These are phyloP conservation scores for Penicillium griseofulvum DNA, from an alignment of 2,329 filamentous ascomycete genomes.

Conservation along the genomic window DNA sequence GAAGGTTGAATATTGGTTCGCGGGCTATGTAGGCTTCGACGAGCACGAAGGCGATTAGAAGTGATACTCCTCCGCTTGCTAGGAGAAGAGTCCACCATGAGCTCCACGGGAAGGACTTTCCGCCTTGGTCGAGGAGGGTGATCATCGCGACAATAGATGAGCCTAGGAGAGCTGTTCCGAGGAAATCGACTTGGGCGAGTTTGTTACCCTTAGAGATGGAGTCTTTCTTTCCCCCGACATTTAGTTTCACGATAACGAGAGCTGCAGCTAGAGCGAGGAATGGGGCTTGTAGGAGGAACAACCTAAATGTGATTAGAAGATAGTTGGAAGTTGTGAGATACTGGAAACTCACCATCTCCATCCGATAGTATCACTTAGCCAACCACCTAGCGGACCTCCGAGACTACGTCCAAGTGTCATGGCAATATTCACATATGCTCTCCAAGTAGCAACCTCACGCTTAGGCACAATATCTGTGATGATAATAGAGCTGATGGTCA, in stretches of 20 bases:
- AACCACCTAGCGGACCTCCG: conserved; percentile 59
- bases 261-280: conserved; percentile 29
- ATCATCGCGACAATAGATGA: conserved; percentile 46
- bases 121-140: conserved; percentile 51
- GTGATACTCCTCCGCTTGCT: conserved; percentile 5
- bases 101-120: conserved; percentile 39
- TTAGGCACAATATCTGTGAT: conserved; percentile 52
- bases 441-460: conserved; percentile 48
- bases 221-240: conserved; percentile 13
- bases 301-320: conserved; percentile 15
- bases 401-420: conserved; percentile 51
- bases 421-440: conserved; percentile 53
- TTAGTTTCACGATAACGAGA: conserved; percentile 47
- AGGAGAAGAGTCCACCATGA: conserved; percentile 24
- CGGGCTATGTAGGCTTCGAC: conserved; percentile 32
- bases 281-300: conserved; percentile 31
- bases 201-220: background rate
- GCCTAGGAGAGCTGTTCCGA: conserved; percentile 52
- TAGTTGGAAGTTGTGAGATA: no score
- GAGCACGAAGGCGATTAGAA: conserved; percentile 27
- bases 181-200: conserved; percentile 58
- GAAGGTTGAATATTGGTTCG: conserved; percentile 38
- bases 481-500: conserved; percentile 47
- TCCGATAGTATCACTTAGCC: conserved; percentile 60
- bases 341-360: conserved; percentile 58